Evolutionary conservation across 305 asterid species (phyloP).

Genomic region (Solanum hybrid): DNA sequence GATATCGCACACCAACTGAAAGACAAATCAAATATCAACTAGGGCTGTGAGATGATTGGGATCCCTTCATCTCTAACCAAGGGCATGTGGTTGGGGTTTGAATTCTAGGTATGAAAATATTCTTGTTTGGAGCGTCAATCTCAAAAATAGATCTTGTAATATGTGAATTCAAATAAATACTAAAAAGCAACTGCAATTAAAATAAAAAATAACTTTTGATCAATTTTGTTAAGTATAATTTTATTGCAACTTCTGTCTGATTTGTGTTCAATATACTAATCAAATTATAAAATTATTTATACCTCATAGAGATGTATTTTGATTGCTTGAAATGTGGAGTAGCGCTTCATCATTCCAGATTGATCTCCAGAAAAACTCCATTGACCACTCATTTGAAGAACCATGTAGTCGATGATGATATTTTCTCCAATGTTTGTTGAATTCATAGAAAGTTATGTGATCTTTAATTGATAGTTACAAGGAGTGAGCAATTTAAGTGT

Average conservation of each 20-base stretch:
- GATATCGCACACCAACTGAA: neutral
- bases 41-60: neutral
- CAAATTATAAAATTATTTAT: neutral
- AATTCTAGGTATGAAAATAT: too few species aligned
- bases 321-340: neutral
- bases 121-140: neutral
- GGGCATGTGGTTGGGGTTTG: neutral
- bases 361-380: neutral
- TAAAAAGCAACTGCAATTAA: neutral
- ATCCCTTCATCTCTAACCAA: neutral
- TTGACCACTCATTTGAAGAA: neutral
- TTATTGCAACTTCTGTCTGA: neutral
- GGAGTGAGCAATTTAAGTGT: neutral
- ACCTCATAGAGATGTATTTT: neutral
- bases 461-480: neutral
- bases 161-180: neutral
- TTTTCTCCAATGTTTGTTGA: neutral
- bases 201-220: neutral
- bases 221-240: neutral
- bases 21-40: neutral
- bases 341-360: neutral
- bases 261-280: neutral
- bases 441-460: neutral
- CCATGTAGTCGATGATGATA: neutral
- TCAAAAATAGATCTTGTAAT: too few species aligned